phyloP scores from a whole-genome alignment of 2,329 filamentous ascomycete genomes.

The Trichophyton verrucosum region DNA sequence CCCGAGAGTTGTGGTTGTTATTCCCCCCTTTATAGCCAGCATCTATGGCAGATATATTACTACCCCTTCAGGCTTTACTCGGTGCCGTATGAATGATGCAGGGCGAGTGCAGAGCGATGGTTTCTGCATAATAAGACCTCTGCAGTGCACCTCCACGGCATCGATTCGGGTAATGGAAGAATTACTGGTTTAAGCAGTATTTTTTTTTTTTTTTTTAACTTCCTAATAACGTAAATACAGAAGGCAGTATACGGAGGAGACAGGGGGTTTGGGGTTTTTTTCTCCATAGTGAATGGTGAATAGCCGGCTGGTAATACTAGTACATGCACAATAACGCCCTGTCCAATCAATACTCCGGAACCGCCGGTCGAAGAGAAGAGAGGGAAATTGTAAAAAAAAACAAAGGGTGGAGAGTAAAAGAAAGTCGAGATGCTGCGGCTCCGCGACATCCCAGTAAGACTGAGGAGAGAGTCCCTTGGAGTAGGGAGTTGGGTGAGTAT shows the following conservation, averaged over 20 bases:
- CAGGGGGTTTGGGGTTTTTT: not conserved
- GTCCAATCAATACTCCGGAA: not conserved
- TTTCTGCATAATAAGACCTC: not conserved
- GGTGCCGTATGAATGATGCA: not conserved
- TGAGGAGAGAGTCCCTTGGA: slow-evolving; percentile 1
- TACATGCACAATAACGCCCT: not conserved
- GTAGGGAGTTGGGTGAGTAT: not conserved
- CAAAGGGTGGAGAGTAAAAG: not conserved
- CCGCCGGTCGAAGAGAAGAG: not conserved
- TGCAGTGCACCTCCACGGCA: not conserved
- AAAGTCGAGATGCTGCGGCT: not conserved
- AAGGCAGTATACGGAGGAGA: not conserved
- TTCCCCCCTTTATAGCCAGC: too few relatives aligned
- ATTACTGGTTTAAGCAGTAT: not conserved
- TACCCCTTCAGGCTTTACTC: not conserved
- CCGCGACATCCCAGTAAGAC: not conserved
- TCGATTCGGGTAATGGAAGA: slow-evolving; percentile 1
- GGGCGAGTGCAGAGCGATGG: not conserved
- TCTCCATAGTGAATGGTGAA: not conserved
- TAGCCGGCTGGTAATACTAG: not conserved
- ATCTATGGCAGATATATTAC: too few relatives aligned
- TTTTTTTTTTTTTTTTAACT: not conserved
- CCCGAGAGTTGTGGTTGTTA: too few relatives aligned
- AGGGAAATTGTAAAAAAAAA: not conserved
- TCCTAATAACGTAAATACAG: not conserved